Evolutionary conservation across 192 early-diverging fungal genomes (phyloP), one percentile per base, ranked within the genome.

Genomic region (Podochytrium sp.): DNA sequence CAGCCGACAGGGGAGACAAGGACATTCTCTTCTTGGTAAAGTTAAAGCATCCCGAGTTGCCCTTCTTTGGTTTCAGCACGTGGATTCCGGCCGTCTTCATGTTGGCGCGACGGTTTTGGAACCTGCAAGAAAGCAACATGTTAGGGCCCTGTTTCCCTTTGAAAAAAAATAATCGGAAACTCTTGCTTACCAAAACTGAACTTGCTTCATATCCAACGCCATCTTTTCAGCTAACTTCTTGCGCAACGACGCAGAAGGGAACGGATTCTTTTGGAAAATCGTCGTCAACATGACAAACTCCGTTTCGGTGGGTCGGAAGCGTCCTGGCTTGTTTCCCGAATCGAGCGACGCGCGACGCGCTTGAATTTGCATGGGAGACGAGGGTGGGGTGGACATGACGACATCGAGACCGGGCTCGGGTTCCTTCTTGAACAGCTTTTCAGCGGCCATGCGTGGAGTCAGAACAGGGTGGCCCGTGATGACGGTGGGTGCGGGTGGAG

Each of bases 201-300:
- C 64, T 32, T 66, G 64, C 47, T 66, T 66, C 2, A 66, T 40
- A 50, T 66, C 64, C 39, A 66, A 18, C 10, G 27, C 40, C 68
- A 58, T 70, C 35, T 58, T 32, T 23, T 70, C 68, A 16, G 64
- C 64, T 0, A 66, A 30, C 64, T 66, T 66, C 2, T 66, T 42
- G 25, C 64, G 30, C 2, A 66, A 35, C 30, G 64, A 14, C 12
- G 43, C 43, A 35, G 20, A 27, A 1, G 64, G 64, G 30, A 66
- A 66, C 42, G 64, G 64, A 32, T 66, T 66, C 32, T 66, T 66
- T 50, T 66, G 64, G 32, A 66, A 66, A 50, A 66, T 66, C 27
- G 30, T 25, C 30, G 29, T 66, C 27, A 66, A 20, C 64, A 66
- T 29, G 27, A 20, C 64, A 20, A 66, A 30, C 43, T 66, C 64